Percentiles rank a stretch among this genome's conserved stretches.
Evolutionary conservation across 1,284 basidiomycete species (phyloP).

Genomic region (Papiliotrema laurentii): DNA sequence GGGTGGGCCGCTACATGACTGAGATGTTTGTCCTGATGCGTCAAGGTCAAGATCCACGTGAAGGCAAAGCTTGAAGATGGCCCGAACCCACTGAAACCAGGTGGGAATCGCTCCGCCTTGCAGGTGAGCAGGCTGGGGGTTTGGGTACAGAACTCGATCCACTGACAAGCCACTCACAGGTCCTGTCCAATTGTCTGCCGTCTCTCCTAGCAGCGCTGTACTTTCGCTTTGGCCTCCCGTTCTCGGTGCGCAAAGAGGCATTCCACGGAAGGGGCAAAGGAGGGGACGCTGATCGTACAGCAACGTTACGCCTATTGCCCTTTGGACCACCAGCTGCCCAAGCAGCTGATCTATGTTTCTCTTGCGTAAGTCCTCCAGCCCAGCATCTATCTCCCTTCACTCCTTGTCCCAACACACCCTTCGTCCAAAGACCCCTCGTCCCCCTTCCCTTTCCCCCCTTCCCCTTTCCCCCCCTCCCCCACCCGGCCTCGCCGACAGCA

Average conservation of each 20-base stretch:
- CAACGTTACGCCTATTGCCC: slow-evolving; percentile 1
- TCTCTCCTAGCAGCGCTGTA: slow-evolving; percentile 61
- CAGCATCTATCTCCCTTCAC: not conserved
- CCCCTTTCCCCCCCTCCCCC: not conserved
- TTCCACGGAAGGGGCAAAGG: not conserved
- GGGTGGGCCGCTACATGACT: too few species aligned
- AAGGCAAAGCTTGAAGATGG: slow-evolving; percentile 78
- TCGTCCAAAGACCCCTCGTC: too few species aligned
- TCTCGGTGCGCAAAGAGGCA: not conserved
- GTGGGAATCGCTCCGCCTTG: slow-evolving; percentile 62
- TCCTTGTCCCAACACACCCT: not conserved
- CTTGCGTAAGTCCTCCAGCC: not conserved
- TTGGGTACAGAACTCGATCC: too few species aligned
- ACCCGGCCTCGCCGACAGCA: slow-evolving; percentile 4
- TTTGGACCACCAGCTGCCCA: not conserved
- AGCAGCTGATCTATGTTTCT: slow-evolving; percentile 24
- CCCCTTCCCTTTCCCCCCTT: slow-evolving; percentile 8
- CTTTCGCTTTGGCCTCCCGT: slow-evolving; percentile 55
- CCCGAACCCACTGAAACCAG: slow-evolving; percentile 59
- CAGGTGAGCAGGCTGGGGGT: too few species aligned
- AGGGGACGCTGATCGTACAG: not conserved
- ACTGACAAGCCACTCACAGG: too few species aligned
- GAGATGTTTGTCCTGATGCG: too few species aligned
- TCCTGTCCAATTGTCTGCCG: slow-evolving; percentile 71
- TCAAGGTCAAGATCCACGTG: slow-evolving; percentile 48